A percentile compares a stretch with the other conserved stretches of the same genome.
Conservation (phyloP, 192 early-diverging fungal species). For the Coemansia sp. region DNA sequence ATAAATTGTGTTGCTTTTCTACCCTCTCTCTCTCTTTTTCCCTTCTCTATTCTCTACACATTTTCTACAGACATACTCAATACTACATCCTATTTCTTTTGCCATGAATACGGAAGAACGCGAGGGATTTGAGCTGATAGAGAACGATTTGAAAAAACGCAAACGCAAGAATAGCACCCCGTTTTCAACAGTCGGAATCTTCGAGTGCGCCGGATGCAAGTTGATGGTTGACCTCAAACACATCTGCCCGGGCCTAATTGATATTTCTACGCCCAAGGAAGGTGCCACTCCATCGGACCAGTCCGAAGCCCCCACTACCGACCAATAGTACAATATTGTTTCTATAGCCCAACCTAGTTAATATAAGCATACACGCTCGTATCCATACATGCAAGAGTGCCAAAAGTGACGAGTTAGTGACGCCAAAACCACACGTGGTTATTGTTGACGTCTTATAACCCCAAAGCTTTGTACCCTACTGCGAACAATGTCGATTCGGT, state of each 20-base stretch:
- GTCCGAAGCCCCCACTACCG: neutral
- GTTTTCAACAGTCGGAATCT: neutral
- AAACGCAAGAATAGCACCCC: neutral
- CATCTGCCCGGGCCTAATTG: neutral
- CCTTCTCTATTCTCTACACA: neutral
- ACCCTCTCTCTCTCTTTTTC: neutral
- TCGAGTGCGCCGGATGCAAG: neutral
- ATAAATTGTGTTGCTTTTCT: neutral
- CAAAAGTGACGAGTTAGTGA: neutral
- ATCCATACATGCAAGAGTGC: neutral
- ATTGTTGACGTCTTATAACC: neutral
- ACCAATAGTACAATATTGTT: neutral
- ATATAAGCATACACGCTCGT: neutral
- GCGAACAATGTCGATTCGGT: neutral
- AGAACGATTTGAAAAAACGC: neutral
- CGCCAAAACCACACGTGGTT: neutral
- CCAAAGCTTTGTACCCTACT: neutral
- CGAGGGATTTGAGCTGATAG: neutral
- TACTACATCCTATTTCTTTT: neutral
- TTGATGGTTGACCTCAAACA: neutral
- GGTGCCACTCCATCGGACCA: neutral
- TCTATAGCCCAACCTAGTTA: neutral
- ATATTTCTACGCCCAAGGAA: neutral
- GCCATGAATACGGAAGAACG: neutral
- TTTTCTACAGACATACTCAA: neutral